Percentiles rank a stretch among this genome's conserved stretches.
Conservation (phyloP, 2,329 filamentous ascomycete genomes). For the Drechslerella coelobrocha region DNA sequence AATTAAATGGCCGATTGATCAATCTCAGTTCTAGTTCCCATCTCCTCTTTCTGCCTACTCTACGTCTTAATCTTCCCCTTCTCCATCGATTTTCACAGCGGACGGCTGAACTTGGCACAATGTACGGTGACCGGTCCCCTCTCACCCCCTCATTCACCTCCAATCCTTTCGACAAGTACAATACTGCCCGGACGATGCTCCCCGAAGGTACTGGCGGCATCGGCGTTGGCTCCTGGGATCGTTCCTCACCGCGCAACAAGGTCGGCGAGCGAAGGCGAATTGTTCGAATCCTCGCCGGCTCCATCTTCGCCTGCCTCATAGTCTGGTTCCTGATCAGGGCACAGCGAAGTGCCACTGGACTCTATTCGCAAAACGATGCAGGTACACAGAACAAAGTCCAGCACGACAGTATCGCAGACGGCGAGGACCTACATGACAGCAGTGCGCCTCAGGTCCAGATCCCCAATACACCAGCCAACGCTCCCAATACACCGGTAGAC, state of each 20-base stretch:
- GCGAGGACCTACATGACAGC: not conserved
- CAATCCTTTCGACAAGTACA: conserved; percentile 49
- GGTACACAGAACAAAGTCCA: conserved; percentile 10
- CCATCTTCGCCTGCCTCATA: conserved; percentile 27
- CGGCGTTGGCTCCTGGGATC: conserved; percentile 41
- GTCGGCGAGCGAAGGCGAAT: conserved; percentile 33
- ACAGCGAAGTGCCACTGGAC: conserved; percentile 13
- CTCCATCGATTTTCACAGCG: not conserved
- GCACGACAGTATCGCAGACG: conserved; percentile 12
- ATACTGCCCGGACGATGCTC: conserved; percentile 37
- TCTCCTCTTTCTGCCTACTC: not conserved
- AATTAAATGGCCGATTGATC: not conserved
- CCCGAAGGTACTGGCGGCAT: conserved; percentile 44
- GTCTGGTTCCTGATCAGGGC: conserved; percentile 40
- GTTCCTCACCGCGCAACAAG: conserved; percentile 25
- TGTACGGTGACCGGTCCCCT: conserved; percentile 46
- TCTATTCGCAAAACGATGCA: conserved; percentile 14
- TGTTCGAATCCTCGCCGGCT: conserved; percentile 21
- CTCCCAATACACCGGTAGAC: conserved; percentile 3
- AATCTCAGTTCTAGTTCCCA: not conserved
- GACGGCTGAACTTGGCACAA: conserved; percentile 4
- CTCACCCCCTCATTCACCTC: conserved; percentile 42
- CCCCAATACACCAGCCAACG: not conserved
- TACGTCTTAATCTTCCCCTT: not conserved
- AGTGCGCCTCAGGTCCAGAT: no score